Conservation (phyloP, 2,329 filamentous ascomycete species). For the Penicillium expansum region DNA sequence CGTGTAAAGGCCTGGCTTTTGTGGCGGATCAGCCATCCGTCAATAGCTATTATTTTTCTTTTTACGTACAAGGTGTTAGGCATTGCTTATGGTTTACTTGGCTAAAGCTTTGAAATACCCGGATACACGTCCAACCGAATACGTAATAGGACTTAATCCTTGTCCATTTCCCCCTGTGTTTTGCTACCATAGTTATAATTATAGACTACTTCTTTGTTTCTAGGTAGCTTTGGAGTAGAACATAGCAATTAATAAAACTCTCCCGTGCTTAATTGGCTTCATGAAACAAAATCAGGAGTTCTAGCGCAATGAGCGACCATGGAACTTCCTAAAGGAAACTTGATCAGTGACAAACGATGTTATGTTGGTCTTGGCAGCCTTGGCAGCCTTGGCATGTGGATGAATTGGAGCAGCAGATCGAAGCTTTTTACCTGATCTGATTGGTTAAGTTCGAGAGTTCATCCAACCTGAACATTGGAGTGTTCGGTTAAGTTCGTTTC, state of each 20-base stretch:
- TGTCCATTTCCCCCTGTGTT: background rate
- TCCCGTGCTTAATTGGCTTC: background rate
- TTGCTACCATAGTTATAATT: no score
- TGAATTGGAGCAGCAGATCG: background rate
- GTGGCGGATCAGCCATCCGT: background rate
- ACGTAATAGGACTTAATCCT: background rate
- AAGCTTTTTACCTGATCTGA: background rate
- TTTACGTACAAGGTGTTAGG: background rate
- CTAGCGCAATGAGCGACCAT: background rate
- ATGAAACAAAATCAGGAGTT: background rate
- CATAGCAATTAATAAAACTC: background rate
- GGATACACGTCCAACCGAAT: background rate
- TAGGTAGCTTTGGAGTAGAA: background rate
- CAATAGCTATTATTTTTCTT: background rate
- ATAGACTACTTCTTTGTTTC: background rate
- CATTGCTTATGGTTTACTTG: no score
- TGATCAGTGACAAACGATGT: background rate
- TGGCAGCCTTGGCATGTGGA: slow-evolving; percentile 3
- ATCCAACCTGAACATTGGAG: background rate
- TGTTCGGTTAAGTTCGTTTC: background rate
- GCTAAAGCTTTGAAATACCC: background rate
- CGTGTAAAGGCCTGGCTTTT: background rate
- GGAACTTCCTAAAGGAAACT: background rate
- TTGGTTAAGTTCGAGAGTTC: slow-evolving; percentile 16
- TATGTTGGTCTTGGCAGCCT: slow-evolving; percentile 5